A percentile compares a stretch with the other conserved stretches of the same genome.
Evolutionary conservation across 306 rosid species (phyloP).

Genomic region (Phaseolus lunatus): DNA sequence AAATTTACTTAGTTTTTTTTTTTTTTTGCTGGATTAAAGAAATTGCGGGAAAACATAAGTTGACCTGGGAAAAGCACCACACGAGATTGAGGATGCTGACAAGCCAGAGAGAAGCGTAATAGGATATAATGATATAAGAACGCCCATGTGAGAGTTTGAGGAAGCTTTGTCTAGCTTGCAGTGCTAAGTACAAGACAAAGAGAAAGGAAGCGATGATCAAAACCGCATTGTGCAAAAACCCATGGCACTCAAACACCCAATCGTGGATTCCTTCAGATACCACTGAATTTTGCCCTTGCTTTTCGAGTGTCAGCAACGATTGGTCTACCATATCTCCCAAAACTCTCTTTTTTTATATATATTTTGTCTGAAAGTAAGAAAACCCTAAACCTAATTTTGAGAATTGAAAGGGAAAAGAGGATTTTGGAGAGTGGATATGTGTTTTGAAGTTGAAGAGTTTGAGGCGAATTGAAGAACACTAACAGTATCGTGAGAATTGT

Average conservation of each 20-base stretch:
- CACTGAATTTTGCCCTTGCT: slow-evolving; percentile 38
- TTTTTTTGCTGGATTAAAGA: neutral
- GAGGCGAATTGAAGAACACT: neutral
- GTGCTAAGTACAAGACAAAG: slow-evolving; percentile 52
- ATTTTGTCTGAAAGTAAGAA: neutral
- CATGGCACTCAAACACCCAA: slow-evolving; percentile 71
- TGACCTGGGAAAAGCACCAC: slow-evolving; percentile 92
- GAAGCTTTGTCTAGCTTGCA: slow-evolving; percentile 51
- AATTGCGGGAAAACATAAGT: neutral
- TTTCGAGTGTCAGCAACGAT: slow-evolving; percentile 45
- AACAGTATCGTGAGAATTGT: neutral
- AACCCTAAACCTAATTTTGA: slow-evolving; percentile 58
- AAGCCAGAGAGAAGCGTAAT: slow-evolving; percentile 55
- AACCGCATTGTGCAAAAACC: slow-evolving; percentile 52
- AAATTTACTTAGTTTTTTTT: neutral
- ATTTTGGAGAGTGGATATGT: neutral
- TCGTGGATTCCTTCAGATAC: slow-evolving; percentile 51
- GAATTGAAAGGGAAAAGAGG: neutral
- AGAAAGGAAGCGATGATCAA: slow-evolving; percentile 47
- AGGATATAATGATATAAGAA: slow-evolving; percentile 52
- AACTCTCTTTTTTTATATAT: neutral
- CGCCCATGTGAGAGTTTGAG: slow-evolving; percentile 52
- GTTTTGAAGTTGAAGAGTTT: neutral
- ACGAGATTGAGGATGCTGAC: slow-evolving; percentile 57
- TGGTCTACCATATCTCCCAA: slow-evolving; percentile 49